Base-by-base conservation (phyloP, 306 rosid genomes). In the Cercis canadensis region DNA sequence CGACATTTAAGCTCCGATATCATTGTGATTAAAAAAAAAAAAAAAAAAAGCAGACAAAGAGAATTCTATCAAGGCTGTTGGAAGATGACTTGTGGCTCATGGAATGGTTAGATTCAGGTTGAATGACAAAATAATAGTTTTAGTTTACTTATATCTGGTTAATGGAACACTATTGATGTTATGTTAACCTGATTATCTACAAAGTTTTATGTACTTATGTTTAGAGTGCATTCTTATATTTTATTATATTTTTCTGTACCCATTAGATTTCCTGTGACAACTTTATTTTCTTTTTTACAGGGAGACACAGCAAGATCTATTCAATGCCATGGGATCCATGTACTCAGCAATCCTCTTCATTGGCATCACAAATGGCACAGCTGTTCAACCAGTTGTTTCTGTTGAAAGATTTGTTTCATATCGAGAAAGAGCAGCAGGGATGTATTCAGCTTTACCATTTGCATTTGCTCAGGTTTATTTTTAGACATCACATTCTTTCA, bases 281-380 rank as follows among this genome's bases (percentile, higher is more conserved):
- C 50, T 11, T 21, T 36, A 12, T 32, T 69, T 52, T 34, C 34
- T 37, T 58, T 51, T 71, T 18, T 33, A 69, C 86, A 92, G 98
- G 86, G 97, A 81, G 58, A 82, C 87, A 6, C 98, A 93, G 84
- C 89, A 85, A 73, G 97, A 93, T 85, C 79, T 93, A 70, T 75
- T 90, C 62, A 93, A 93, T 82, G 92, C 98, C 68, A 93, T 93
- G 98, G 98, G 98, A 77, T 93, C 98, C 37, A 79, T 93, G 84
- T 93, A 93, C 65, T 87, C 92, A 18, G 98, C 98, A 37, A 61
- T 88, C 79, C 86, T 93, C 62, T 93, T 93, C 72, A 74, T 89
- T 63, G 98, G 98, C 79, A 81, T 93, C 76, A 93, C 98, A 39
- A 93, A 93, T 75, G 98, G 83, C 69, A 85, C 93, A 47, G 96